Evolutionary conservation across 176 grass and related monocot genomes (phyloP).

Genomic region (Avena insularis): DNA sequence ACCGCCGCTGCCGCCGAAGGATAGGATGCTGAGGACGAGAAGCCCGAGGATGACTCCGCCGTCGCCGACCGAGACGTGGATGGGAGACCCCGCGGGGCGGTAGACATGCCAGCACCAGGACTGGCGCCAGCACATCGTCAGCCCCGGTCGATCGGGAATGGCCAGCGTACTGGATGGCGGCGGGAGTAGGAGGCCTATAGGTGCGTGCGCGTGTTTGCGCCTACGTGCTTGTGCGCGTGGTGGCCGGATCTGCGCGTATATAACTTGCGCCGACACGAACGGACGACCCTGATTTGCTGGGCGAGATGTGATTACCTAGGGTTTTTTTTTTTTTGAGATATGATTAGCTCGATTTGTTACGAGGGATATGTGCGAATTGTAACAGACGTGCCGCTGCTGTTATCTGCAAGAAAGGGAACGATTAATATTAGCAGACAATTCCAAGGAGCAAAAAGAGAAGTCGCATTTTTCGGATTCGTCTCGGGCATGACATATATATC

Average conservation of each 20-base stretch:
- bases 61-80: background rate
- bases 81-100: background rate
- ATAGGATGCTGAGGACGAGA: background rate
- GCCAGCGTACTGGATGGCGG: background rate
- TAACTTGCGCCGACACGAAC: background rate
- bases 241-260: background rate
- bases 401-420: background rate
- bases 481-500: no score
- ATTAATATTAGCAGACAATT: background rate
- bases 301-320: no score
- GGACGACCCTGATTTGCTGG: background rate
- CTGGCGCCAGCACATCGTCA: constrained; percentile 5
- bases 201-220: background rate
- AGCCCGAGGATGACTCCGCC: background rate
- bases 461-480: no score
- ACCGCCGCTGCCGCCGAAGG: background rate
- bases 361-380: background rate
- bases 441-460: background rate
- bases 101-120: background rate
- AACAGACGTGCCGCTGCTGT: background rate
- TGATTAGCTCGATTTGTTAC: background rate
- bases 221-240: background rate
- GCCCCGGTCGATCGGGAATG: background rate
- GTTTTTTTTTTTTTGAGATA: no score
- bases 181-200: background rate